Evolutionary conservation across 2,329 filamentous ascomycete species (phyloP).

Genomic region (Aspergillus luchuensis): DNA sequence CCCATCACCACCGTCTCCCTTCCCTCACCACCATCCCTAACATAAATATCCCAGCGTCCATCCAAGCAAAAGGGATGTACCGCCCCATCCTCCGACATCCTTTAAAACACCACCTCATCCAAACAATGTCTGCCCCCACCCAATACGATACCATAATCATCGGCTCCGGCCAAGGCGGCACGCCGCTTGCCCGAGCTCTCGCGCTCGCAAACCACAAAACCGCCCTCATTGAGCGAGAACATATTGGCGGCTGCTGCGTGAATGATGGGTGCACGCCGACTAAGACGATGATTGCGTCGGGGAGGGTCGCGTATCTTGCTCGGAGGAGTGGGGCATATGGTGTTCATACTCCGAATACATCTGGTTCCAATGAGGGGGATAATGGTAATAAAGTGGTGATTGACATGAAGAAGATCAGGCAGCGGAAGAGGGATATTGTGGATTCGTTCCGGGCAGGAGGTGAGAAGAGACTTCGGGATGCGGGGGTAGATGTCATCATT

Average conservation of each 20-base stretch:
- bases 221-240: slow-evolving; percentile 20
- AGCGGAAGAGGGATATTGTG: slow-evolving; percentile 59
- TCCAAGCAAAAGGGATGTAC: background rate
- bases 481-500: slow-evolving; percentile 7
- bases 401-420: slow-evolving; percentile 53
- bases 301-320: slow-evolving; percentile 48
- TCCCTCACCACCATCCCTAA: background rate
- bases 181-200: slow-evolving; percentile 6
- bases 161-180: slow-evolving; percentile 14
- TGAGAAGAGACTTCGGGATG: slow-evolving; percentile 33
- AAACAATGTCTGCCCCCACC: slow-evolving; percentile 1
- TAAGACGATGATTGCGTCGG: slow-evolving; percentile 60
- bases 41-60: background rate
- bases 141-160: slow-evolving; percentile 13
- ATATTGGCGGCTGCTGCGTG: slow-evolving; percentile 57
- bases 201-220: slow-evolving; percentile 8
- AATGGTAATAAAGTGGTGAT: slow-evolving; percentile 32
- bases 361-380: too few species aligned
- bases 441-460: slow-evolving; percentile 52
- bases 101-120: background rate
- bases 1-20: background rate
- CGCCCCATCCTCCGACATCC: background rate
- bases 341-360: background rate
- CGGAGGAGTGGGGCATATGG: background rate
- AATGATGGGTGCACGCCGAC: slow-evolving; percentile 61